phyloP scores from a whole-genome alignment of 305 asterid species.

The Fraxinus latifolia region DNA sequence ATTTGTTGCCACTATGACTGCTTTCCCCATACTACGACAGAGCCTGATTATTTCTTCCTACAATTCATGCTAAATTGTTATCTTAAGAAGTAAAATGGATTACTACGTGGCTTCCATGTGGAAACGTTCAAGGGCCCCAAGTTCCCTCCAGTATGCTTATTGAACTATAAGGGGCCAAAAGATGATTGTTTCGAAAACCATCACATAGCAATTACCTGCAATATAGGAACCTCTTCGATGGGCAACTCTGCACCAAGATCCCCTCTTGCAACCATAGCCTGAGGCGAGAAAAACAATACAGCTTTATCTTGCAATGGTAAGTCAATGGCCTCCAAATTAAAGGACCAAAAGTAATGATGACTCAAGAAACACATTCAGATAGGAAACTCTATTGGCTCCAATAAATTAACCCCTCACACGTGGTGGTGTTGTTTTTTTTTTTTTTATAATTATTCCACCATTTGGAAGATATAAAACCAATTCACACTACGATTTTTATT shows the following conservation, averaged over 20 bases:
- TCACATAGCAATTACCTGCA: constrained; percentile 58
- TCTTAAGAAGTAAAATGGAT: not conserved
- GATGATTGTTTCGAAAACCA: not conserved
- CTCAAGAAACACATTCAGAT: not conserved
- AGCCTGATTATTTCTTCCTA: constrained; percentile 85
- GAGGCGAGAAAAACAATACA: not conserved
- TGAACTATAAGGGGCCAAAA: not conserved
- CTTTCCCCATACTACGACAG: constrained; percentile 95
- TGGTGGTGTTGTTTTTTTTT: not conserved
- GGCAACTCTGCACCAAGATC: constrained; percentile 98
- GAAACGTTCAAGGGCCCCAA: not conserved
- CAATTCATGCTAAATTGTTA: constrained; percentile 13
- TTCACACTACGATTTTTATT: not conserved
- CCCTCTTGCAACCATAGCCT: constrained; percentile 86
- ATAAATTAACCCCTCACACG: not conserved
- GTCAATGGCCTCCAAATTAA: not conserved
- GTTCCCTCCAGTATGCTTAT: not conserved
- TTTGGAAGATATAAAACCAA: not conserved
- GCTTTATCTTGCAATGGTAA: constrained; percentile 16
- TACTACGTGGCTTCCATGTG: constrained; percentile 1
- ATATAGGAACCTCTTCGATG: constrained; percentile 90
- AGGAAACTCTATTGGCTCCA: not conserved
- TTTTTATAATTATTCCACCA: not conserved
- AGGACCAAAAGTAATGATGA: not conserved
- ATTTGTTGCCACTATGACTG: constrained; percentile 95